Evolutionary conservation across 164 flowering plant genomes (phyloP), one percentile per base, ranked within the genome.

Genomic region (Saururus chinensis): DNA sequence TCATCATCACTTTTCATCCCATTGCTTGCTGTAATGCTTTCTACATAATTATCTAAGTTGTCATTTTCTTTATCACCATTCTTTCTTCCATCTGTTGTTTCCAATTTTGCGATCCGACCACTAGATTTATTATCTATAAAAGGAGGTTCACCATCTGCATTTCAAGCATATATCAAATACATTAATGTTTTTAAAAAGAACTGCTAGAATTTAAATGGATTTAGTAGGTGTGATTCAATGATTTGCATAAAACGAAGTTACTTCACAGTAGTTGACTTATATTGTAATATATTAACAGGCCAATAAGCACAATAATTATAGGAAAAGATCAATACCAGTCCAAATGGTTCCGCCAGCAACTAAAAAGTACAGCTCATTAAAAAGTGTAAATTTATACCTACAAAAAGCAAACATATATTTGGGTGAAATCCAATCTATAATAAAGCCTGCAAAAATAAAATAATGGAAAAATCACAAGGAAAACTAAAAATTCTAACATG

Each of bases 351-450:
- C 99, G 45, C 99, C 99, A 67, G 96, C 93, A 62, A 87, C 96
- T 76, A 95, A 69, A 71, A 95, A 95, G 79, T 91, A 95, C 58
- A 95, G 96, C 78, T 95, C 99, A 61, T 95, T 95, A 61, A 95
- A 95, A 73, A 95, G 67, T 13, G 99, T 95, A 73, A 95, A 95
- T 70, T 91, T 95, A 77, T 95, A 95, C 99, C 99, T 95, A 85
- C 73, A 81, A 68, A 21, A 59, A 70, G 45, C 5, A 30, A 22
- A 70, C 19, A 53, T 9, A 26, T 37, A 24, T n/a, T 4, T 14
- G 17, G 49, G 17, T 10, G 1, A 42, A 42, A 42, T 42, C 49
- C 12, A 42, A 42, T 10, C 42, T 4, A 14, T 42, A 10, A 1
- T 42, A 10, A 42, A 42, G 14, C 17, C 49, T 10, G 12, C 49